Evolutionary conservation across 768 basidiomycete species (phyloP), one percentile per base, ranked within the genome.

Genomic region (Auricularia auricula-judae): DNA sequence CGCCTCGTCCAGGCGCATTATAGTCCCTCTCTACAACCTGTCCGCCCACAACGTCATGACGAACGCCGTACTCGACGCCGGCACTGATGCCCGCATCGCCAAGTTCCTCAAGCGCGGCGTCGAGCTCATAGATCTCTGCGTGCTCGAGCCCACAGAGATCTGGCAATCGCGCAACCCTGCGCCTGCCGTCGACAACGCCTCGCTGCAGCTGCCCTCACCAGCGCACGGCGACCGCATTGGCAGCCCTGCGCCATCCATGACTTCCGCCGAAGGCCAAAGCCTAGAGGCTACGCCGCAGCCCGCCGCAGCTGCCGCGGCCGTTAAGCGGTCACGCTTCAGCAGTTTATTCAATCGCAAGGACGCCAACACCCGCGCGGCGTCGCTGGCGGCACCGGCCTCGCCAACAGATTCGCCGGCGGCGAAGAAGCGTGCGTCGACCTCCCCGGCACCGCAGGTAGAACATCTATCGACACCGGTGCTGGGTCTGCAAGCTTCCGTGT

Each of bases 11-110:
- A 79, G 88, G n/a, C 81, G 89, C 65, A 85, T 82, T 72, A 93
- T 93, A 71, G 86, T 93, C 64, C 91, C 92, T 0, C 77, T 94
- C 2, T 92, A 93, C 75, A 93, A 93, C 70, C 81, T 95, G 23
- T 87, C 89, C 65, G 91, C 91, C 0, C 92, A 95, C 73, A 88
- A 91, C 67, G 88, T 94, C 61, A 81, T 93, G 80, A 86, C 90
- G 12, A 94, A 93, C 69, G 84, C 85, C 42, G 86, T 94, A 64
- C 82, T 91, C 35, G 92, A 94, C 71, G 92, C 92, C 0, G 92
- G 92, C 47, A 93, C 91, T 0, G 91, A 93, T 65, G 87, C 88
- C 23, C 89, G 89, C 75, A 85, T 93, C 43, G 89, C 91, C 3
- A 87, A 83, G 67, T 93, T 91, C 71, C 14, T 79, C 63, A 85